Base-by-base conservation (phyloP, 2,329 filamentous ascomycete species). In the Penicillium expansum region DNA sequence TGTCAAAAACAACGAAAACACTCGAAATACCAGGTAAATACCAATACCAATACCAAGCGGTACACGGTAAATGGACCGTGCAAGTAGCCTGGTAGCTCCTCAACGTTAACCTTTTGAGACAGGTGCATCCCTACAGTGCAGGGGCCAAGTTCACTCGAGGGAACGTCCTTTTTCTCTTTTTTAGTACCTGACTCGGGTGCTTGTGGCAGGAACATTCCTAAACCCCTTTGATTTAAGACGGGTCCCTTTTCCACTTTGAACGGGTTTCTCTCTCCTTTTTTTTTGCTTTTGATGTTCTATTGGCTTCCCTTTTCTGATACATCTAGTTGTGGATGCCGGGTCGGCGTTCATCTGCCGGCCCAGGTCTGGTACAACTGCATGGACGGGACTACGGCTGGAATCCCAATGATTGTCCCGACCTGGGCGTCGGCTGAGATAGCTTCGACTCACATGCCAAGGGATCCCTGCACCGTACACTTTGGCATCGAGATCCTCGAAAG, bases 61-160 rank as follows among this genome's bases (percentile, higher is more conserved):
- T 33, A 51, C 48, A 32, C 16, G 29, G 48, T 41, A 50, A 58
- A 52, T 50, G 9, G 35, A 18, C 35, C 35, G 35, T 38, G 48
- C 52, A 37, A 41, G 41, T 38, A 47, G 42, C 50, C 37, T 11
- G 8, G 41, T 39, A 53, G 52, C 43, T 43, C 39, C 57, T 61
- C 62, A 62, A 65, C 57, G 53, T 59, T 53, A 54, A 64, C 62
- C 58, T 60, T 66, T 66, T 64, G 52, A 66, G 63, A 60, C 53
- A 58, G 62, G 54, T 66, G 63, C 63, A 60, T 62, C 38, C 54
- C 56, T 59, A 59, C 58, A 47, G 58, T 29, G 48, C 51, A 56
- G 51, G 45, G 52, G 45, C 49, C 44, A 49, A 50, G 43, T 48
- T 45, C 22, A 52, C 29, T 62, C 47, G 53, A 60, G 55, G 52